Evolutionary conservation across 768 basidiomycete genomes (phyloP), one percentile per base, ranked within the genome.

Genomic region (Crepidotus variabilis): DNA sequence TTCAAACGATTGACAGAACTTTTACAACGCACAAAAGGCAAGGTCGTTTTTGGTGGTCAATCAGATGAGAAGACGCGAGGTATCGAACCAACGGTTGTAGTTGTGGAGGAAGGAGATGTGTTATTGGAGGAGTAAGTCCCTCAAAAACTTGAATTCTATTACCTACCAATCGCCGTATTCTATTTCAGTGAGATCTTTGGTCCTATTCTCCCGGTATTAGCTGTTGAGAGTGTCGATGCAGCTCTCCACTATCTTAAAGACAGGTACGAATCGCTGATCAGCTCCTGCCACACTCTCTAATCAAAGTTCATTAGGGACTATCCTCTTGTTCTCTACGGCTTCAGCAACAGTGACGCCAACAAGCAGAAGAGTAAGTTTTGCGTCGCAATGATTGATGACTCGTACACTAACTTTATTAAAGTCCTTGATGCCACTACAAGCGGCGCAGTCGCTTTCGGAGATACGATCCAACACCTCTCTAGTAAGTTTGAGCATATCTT

Each of bases 171-270:
- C n/a, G n/a, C n/a, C n/a, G n/a, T n/a, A n/a, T n/a, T n/a, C n/a
- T n/a, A n/a, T n/a, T n/a, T 4, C 60, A 89, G 88, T 58, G 90
- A 91, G 65, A 66, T 90, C 2, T 92, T 92, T 60, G 90, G 87
- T 0, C 89, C 90, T 0, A 66, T 91, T 21, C 63, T 91, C 6
- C 83, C 88, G 0, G 74, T 92, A 47, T 61, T 90, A 11, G 71
- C 81, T 0, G 78, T 90, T 0, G 79, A 84, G 32, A 72, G 67
- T 52, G 52, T 87, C 6, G 75, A 82, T 2, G 80, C 82, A 18
- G 87, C 83, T 0, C 71, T 88, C 35, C 72, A 75, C 1, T 82
- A 82, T 61, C 67, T 89, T 45, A 80, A 79, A 47, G 67, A 70
- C 2, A 74, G 77, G 87, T 86, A 50, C 54, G 7, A 16, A 16